Conservation (phyloP, 805 yeast species). For the Isabelozyma pseudorhagii region DNA sequence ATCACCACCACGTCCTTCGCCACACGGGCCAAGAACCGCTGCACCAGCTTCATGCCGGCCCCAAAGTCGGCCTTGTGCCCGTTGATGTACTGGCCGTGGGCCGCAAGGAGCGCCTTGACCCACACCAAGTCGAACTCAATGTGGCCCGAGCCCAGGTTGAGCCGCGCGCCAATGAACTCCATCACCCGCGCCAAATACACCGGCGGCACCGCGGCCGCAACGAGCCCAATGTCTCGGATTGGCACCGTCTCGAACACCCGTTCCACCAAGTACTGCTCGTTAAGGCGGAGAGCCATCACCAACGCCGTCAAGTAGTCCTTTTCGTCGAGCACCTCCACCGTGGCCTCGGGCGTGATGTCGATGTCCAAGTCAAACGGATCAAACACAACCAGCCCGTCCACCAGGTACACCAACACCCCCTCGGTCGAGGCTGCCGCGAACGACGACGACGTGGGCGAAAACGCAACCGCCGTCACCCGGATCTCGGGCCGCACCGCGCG, state of each 20-base stretch:
- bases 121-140: conserved; percentile 81
- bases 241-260: conserved; percentile 74
- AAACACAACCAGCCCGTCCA: conserved; percentile 70
- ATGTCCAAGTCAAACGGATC: conserved; percentile 95
- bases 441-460: conserved; percentile 86
- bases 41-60: conserved; percentile 64
- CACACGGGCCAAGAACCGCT: conserved; percentile 67
- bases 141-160: conserved; percentile 63
- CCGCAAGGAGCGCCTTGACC: conserved; percentile 64
- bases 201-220: conserved; percentile 67
- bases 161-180: conserved; percentile 59
- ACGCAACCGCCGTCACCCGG: conserved; percentile 72
- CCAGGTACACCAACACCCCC: conserved; percentile 78
- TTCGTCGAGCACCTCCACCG: conserved; percentile 56
- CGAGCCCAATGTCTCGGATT: conserved; percentile 61
- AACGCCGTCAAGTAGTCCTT: conserved; percentile 71
- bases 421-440: conserved; percentile 96
- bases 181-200: conserved; percentile 71
- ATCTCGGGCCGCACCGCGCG: conserved; percentile 77
- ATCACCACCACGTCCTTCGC: conserved; percentile 69
- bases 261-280: conserved; percentile 72
- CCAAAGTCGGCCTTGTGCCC: conserved; percentile 59
- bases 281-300: conserved; percentile 90
- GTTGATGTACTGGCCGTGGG: conserved; percentile 76
- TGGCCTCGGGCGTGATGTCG: conserved; percentile 83